phyloP scores from a whole-genome alignment of 768 basidiomycete genomes.

The Cystofilobasidium bisporidii region DNA sequence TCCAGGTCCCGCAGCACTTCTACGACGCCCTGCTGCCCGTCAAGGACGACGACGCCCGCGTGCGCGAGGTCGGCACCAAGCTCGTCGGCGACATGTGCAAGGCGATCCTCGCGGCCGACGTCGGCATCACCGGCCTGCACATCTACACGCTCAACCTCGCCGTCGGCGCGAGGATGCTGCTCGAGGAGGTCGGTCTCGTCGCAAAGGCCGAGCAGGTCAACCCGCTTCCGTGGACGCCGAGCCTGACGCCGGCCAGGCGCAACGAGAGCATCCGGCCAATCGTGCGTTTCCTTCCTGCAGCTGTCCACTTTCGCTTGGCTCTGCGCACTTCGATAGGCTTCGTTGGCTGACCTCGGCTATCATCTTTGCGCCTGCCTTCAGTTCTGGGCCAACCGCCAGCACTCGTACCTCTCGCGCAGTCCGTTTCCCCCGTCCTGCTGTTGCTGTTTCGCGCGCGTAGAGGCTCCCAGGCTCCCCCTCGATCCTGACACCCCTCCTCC shows the following conservation, averaged over 20 bases:
- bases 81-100: slow-evolving; percentile 91
- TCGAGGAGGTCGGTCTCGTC: slow-evolving; percentile 74
- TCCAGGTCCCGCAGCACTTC: slow-evolving; percentile 61
- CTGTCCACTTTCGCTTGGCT: background rate
- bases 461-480: no score
- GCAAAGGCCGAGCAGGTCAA: slow-evolving; percentile 83
- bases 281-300: slow-evolving; percentile 6
- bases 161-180: slow-evolving; percentile 86
- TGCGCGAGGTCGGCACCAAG: slow-evolving; percentile 83
- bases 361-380: slow-evolving; percentile 3
- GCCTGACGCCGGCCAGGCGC: slow-evolving; percentile 87
- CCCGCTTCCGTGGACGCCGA: slow-evolving; percentile 94
- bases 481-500: background rate
- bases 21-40: slow-evolving; percentile 70
- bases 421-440: no score
- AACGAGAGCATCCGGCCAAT: slow-evolving; percentile 91
- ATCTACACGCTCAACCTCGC: slow-evolving; percentile 98
- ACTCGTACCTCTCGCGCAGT: slow-evolving; percentile 84
- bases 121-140: slow-evolving; percentile 76
- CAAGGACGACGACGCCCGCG: slow-evolving; percentile 86
- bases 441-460: no score
- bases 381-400: slow-evolving; percentile 71
- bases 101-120: slow-evolving; percentile 60
- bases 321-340: no score
- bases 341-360: background rate